Conservation (phyloP, 140 eudicot genomes). For the Oenanthe javanica region DNA sequence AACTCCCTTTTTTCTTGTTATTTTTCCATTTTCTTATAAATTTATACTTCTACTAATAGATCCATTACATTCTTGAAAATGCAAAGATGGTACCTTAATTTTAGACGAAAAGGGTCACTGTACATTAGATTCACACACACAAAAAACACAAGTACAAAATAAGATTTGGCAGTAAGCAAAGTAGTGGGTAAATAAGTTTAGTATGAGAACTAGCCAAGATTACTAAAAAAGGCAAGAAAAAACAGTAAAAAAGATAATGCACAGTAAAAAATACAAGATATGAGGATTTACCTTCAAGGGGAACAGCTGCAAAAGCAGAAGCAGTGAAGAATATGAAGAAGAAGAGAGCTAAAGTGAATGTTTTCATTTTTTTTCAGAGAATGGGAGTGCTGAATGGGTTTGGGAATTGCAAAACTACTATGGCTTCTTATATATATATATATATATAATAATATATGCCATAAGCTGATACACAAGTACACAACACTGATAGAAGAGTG, state of each 20-base stretch:
- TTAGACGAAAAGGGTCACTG: background rate
- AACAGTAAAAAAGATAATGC: background rate
- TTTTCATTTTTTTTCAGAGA: background rate
- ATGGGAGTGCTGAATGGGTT: background rate
- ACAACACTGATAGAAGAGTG: too few relatives aligned
- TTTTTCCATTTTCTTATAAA: background rate
- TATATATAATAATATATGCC: background rate
- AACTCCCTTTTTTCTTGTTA: background rate
- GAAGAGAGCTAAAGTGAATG: background rate
- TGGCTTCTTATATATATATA: background rate
- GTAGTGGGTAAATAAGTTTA: too few relatives aligned
- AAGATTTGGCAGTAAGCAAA: background rate
- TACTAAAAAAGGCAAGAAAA: background rate
- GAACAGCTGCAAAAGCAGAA: conserved; percentile 1
- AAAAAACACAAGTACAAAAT: background rate
- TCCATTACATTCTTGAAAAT: background rate
- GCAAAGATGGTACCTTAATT: background rate
- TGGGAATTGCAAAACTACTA: background rate
- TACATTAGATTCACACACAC: background rate
- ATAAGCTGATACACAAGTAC: too few relatives aligned
- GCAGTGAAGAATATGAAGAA: conserved; percentile 2
- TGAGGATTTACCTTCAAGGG: conserved; percentile 1
- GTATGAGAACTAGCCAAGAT: too few relatives aligned
- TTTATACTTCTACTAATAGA: background rate
- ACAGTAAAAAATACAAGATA: background rate